Conservation (phyloP, 345 rosid genomes). For the Mercurialis annua region DNA sequence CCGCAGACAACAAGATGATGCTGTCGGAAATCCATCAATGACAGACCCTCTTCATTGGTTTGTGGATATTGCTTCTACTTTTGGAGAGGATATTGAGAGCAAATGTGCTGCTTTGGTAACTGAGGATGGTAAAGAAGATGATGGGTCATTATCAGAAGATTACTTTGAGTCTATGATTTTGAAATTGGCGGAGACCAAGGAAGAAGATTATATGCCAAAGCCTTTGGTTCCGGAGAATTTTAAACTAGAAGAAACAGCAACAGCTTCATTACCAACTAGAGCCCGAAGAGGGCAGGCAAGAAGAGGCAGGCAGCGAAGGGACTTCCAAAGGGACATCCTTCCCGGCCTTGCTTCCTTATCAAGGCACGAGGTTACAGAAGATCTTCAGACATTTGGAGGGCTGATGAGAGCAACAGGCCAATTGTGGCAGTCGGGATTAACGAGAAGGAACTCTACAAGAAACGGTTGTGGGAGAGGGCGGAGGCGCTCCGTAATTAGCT, state of each 20-base stretch:
- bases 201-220: slow-evolving; percentile 86
- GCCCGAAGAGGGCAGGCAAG: slow-evolving; percentile 73
- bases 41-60: slow-evolving; percentile 69
- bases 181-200: slow-evolving; percentile 52
- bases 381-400: slow-evolving; percentile 88
- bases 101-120: slow-evolving; percentile 33
- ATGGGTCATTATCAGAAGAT: slow-evolving; percentile 50
- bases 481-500: slow-evolving; percentile 37
- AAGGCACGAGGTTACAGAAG: slow-evolving; percentile 87
- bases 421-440: slow-evolving; percentile 57
- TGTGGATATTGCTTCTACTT: slow-evolving; percentile 53
- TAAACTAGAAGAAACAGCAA: slow-evolving; percentile 45
- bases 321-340: slow-evolving; percentile 97
- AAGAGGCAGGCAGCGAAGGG: slow-evolving; percentile 94
- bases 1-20: slow-evolving; percentile 31
- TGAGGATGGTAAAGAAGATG: slow-evolving; percentile 30
- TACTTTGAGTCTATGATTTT: slow-evolving; percentile 83
- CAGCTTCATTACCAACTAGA: slow-evolving; percentile 35
- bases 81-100: slow-evolving; percentile 49
- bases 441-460: slow-evolving; percentile 71
- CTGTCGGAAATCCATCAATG: slow-evolving; percentile 24
- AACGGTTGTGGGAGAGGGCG: slow-evolving; percentile 71
- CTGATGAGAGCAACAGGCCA: slow-evolving; percentile 78
- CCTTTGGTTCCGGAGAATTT: slow-evolving; percentile 59
- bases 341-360: slow-evolving; percentile 86